Percentiles rank a stretch among this genome's conserved stretches.
These are phyloP conservation scores for Rhizoclosmatium sp. DNA, from an alignment of 192 early-diverging fungal species.

Conservation along the genomic window DNA sequence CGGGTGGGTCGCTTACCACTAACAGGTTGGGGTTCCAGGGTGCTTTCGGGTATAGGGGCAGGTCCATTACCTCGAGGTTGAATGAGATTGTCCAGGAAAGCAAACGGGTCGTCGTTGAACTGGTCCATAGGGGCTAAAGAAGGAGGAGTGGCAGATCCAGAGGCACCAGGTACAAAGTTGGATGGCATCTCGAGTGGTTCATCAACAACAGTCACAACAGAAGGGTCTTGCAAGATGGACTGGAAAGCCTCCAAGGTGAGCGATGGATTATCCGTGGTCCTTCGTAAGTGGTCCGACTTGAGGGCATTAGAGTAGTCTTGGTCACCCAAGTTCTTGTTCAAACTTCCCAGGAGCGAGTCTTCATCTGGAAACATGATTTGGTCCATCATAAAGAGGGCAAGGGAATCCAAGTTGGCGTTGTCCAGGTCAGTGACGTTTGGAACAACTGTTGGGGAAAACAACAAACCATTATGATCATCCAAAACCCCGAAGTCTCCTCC, in stretches of 20 bases:
- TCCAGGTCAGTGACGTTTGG: neutral
- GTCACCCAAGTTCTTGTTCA: neutral
- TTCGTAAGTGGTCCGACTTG: neutral
- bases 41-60: neutral
- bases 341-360: neutral
- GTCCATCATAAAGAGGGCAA: slow-evolving; percentile 1
- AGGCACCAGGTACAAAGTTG: neutral
- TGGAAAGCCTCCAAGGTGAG: slow-evolving; percentile 3
- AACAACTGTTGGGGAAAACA: neutral
- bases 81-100: neutral
- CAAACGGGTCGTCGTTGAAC: neutral
- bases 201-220: neutral
- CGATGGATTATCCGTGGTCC: neutral
- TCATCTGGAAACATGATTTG: slow-evolving; percentile 7
- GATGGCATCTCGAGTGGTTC: neutral
- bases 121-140: neutral
- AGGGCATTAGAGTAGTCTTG: neutral
- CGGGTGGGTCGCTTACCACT: neutral
- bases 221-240: neutral
- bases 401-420: neutral
- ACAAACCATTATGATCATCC: slow-evolving; percentile 7
- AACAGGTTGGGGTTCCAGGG: neutral
- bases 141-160: neutral
- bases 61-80: neutral
- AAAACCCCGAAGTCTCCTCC: too few relatives aligned